Evolutionary conservation across 139 green algal species (phyloP).

Genomic region (Pleodorina starrii): DNA sequence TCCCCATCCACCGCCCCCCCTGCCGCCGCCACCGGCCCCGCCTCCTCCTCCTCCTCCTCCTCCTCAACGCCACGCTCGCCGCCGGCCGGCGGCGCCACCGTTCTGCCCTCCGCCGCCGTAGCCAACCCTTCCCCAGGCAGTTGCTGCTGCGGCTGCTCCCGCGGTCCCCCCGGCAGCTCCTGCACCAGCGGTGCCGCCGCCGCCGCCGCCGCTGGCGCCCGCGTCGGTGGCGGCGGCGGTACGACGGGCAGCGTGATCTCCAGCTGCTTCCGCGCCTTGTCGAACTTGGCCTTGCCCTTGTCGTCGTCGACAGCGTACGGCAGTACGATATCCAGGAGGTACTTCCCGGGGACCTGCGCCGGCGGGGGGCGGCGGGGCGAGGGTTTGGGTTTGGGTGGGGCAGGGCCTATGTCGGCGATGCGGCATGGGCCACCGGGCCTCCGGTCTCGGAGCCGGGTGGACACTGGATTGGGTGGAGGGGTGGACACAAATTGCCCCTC

Average conservation of each 20-base stretch:
- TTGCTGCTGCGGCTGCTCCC: neutral
- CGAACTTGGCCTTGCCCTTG: conserved; percentile 74
- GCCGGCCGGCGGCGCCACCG: neutral
- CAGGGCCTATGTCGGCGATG: too few species aligned
- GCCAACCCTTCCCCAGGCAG: too few species aligned
- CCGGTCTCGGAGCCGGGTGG: too few species aligned
- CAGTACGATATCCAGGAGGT: conserved; percentile 67
- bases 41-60: neutral
- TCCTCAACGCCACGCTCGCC: neutral
- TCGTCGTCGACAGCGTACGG: conserved; percentile 64
- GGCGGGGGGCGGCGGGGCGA: neutral
- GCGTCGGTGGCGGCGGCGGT: conserved; percentile 42
- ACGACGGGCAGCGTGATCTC: conserved; percentile 71
- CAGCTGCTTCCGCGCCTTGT: conserved; percentile 67
- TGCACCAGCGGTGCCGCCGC: neutral
- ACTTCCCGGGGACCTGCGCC: conserved; percentile 48
- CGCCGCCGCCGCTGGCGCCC: neutral
- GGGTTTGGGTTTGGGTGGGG: too few species aligned
- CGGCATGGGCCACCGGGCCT: too few species aligned
- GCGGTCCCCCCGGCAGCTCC: neutral
- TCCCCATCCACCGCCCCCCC: neutral
- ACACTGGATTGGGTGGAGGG: too few species aligned
- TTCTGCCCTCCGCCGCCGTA: neutral
- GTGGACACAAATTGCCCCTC: too few species aligned
- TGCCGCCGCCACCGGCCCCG: neutral